phyloP scores from a whole-genome alignment of 78 protist species.

The Dictyostelium capitatum region DNA sequence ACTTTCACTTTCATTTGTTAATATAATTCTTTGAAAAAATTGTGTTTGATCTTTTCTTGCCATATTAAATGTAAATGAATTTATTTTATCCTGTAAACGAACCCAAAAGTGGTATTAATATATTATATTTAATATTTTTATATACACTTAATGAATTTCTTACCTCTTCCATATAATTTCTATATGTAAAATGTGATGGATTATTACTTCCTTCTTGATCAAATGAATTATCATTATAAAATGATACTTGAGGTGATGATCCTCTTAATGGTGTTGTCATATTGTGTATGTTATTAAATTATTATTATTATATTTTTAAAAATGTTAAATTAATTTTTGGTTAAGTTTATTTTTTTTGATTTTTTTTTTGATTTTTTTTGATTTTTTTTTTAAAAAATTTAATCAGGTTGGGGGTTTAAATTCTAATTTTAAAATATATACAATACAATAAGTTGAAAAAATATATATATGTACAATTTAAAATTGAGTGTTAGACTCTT shows the following conservation, averaged over 20 bases:
- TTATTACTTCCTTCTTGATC: constrained; percentile 27
- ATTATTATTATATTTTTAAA: neutral
- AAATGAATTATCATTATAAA: constrained; percentile 6
- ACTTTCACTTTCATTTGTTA: constrained; percentile 77
- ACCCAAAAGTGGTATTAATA: no score
- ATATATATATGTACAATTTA: no score
- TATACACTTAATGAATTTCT: neutral
- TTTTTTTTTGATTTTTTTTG: neutral
- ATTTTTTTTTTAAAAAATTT: neutral
- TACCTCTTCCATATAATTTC: constrained; percentile 75
- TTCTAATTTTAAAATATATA: neutral
- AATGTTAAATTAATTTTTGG: neutral
- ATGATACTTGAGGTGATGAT: constrained; percentile 76
- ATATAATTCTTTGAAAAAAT: constrained; percentile 64
- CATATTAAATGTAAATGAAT: constrained; percentile 64
- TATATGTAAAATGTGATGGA: constrained; percentile 54
- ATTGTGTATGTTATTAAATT: neutral
- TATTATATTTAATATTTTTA: neutral
- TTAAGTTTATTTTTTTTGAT: neutral
- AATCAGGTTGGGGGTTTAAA: neutral
- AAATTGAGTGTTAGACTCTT: no score
- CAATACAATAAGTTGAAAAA: no score
- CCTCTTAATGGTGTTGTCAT: constrained; percentile 80
- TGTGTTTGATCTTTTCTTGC: constrained; percentile 65
- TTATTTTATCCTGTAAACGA: constrained; percentile 64